Conservation (phyloP, 352 stramenopile species). For the Globisporangium alternatum region DNA sequence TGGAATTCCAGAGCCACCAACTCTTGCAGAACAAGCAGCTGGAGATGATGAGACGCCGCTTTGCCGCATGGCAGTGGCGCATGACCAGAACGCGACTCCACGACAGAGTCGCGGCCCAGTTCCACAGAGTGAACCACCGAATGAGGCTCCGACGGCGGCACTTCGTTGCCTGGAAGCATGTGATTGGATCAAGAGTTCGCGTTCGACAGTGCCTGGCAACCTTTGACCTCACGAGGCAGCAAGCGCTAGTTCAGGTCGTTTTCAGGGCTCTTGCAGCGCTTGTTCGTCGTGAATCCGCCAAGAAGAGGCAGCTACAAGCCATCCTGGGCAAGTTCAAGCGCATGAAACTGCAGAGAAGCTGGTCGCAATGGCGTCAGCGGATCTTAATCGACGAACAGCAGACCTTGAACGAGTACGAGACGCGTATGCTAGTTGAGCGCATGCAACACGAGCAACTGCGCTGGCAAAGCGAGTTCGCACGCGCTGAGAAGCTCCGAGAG, state of each 20-base stretch:
- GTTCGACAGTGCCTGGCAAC: slow-evolving; percentile 1
- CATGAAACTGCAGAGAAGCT: slow-evolving; percentile 21
- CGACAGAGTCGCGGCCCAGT: slow-evolving; percentile 20
- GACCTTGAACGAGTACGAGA: neutral
- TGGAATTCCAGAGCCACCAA: slow-evolving; percentile 15
- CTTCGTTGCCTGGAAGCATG: slow-evolving; percentile 21
- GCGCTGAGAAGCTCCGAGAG: slow-evolving; percentile 6
- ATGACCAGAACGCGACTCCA: slow-evolving; percentile 15
- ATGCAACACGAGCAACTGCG: slow-evolving; percentile 3
- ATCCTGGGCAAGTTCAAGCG: slow-evolving; percentile 18
- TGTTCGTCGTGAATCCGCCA: slow-evolving; percentile 17
- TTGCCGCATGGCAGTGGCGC: slow-evolving; percentile 21
- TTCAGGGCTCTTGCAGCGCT: slow-evolving; percentile 14
- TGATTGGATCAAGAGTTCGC: neutral
- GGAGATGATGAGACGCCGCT: slow-evolving; percentile 15
- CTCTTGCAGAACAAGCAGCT: slow-evolving; percentile 16
- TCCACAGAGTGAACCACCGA: slow-evolving; percentile 19
- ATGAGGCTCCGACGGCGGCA: slow-evolving; percentile 10
- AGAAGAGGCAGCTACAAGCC: slow-evolving; percentile 16
- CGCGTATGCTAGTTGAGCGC: neutral
- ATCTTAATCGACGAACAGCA: slow-evolving; percentile 4
- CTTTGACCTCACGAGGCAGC: no score
- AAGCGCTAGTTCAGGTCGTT: neutral
- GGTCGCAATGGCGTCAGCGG: slow-evolving; percentile 18
- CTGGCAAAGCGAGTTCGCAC: slow-evolving; percentile 5